Base-by-base conservation (phyloP, 441 rosid species). In the Euphorbia schlechtendalii region DNA sequence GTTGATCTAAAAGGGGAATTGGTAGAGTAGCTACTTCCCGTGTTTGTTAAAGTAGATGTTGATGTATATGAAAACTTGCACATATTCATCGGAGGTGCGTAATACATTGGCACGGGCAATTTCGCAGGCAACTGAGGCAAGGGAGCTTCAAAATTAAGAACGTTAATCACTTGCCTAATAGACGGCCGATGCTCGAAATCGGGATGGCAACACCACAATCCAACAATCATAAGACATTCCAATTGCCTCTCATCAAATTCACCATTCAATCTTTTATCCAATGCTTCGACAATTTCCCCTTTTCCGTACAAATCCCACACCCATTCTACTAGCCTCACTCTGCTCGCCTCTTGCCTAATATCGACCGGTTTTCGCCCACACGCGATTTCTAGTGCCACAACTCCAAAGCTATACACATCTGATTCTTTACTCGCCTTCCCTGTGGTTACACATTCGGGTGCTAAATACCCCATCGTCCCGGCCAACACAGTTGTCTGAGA, bases 121-220 rank as follows among this genome's bases (percentile, higher is more conserved):
- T 79, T 79, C 3, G 85, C 67, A 10, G 88, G 82, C 40, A 84
- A 79, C 48, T 52, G 66, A 0, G 86, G 86, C 73, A 77, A 66
- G 11, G 82, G 75, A 49, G 84, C 79, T 73, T 84, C 86, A 25
- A 69, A 80, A 49, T 82, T 82, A 1, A 82, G 76, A 56, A 73
- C 82, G 51, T 76, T 82, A 56, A 80, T 74, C 45, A 68, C 83
- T 66, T 84, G 86, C 64, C 77, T 60, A 32, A 76, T 83, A 2
- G 89, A 80, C 3, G 96, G 94, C 43, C 94, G 79, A 18, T 56
- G 65, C 61, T 40, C 78, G 55, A 67, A 73, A 65, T 84, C 87
- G 11, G 94, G 94, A 64, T 89, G 92, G 74, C 87, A 77, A 30
- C 96, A 89, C 94, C 96, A 85, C 8, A 89, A 59, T 64, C 94